phyloP scores from a whole-genome alignment of 148 eudicot genomes.

The Vaccinium vitisidaea region DNA sequence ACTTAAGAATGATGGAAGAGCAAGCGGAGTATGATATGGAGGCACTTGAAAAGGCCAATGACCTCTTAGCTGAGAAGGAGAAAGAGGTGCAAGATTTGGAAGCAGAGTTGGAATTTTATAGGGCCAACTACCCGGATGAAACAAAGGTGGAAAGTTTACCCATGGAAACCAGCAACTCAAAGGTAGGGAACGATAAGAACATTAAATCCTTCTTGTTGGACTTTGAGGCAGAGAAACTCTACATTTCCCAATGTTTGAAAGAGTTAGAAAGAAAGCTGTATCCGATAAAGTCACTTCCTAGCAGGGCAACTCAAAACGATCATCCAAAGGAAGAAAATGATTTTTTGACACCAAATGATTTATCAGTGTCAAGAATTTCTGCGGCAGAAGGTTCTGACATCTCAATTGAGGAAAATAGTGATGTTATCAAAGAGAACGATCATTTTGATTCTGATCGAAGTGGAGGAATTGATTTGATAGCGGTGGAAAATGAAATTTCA shows the following conservation, averaged over 20 bases:
- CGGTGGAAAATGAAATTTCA: conserved; percentile 28
- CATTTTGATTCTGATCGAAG: conserved; percentile 12
- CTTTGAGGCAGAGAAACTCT: conserved; percentile 31
- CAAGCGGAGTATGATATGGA: conserved; percentile 78
- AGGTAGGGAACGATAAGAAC: conserved; percentile 9
- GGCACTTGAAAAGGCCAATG: conserved; percentile 64
- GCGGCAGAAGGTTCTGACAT: conserved; percentile 7
- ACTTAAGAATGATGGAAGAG: conserved; percentile 83
- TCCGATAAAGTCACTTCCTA: neutral
- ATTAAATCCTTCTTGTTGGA: conserved; percentile 4
- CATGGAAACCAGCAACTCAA: conserved; percentile 16
- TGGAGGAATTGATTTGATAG: conserved; percentile 11
- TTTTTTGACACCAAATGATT: conserved; percentile 10
- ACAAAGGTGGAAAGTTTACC: conserved; percentile 20
- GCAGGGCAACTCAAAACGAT: neutral
- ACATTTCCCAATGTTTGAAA: conserved; percentile 32
- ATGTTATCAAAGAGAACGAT: conserved; percentile 13
- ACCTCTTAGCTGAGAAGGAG: conserved; percentile 63
- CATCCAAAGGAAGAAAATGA: conserved; percentile 19
- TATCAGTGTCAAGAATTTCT: neutral
- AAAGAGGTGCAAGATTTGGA: conserved; percentile 74
- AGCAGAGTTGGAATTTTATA: conserved; percentile 49
- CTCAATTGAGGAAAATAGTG: conserved; percentile 16
- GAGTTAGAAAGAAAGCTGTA: conserved; percentile 31
- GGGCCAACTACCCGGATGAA: conserved; percentile 43